Evolutionary conservation across 306 rosid genomes (phyloP).

Genomic region (Trifolium pratense): DNA sequence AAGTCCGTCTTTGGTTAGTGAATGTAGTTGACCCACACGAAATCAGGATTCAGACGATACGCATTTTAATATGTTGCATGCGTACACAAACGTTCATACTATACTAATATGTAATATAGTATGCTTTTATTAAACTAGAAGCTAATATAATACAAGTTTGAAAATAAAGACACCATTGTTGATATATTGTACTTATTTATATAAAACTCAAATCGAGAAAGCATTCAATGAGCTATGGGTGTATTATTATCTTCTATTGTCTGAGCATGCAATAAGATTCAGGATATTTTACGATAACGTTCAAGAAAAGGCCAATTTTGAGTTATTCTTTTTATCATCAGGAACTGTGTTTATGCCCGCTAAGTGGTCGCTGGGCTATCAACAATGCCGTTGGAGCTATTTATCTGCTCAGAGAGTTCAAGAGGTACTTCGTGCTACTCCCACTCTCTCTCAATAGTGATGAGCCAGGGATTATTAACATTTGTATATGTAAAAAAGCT

Average conservation of each 20-base stretch:
- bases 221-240: constrained; percentile 59
- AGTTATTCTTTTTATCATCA: constrained; percentile 41
- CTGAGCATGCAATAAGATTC: neutral
- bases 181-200: constrained; percentile 69
- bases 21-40: constrained; percentile 28
- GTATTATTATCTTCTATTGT: constrained; percentile 44
- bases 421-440: constrained; percentile 57
- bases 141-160: too few relatives aligned
- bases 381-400: constrained; percentile 92
- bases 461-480: constrained; percentile 26
- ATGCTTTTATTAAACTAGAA: too few relatives aligned
- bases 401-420: constrained; percentile 72
- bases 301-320: constrained; percentile 10
- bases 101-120: neutral
- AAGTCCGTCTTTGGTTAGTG: constrained; percentile 9
- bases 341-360: constrained; percentile 92
- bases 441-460: constrained; percentile 13
- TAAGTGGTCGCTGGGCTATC: constrained; percentile 95
- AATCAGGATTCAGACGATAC: constrained; percentile 18
- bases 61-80: constrained; percentile 5
- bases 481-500: constrained; percentile 19
- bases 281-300: constrained; percentile 7
- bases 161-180: too few relatives aligned
- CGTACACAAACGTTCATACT: neutral
- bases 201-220: constrained; percentile 37